A percentile compares a stretch with the other conserved stretches of the same genome.
phyloP scores from a whole-genome alignment of 1,139 yeast genomes.

The Saccharomyces hybrid region DNA sequence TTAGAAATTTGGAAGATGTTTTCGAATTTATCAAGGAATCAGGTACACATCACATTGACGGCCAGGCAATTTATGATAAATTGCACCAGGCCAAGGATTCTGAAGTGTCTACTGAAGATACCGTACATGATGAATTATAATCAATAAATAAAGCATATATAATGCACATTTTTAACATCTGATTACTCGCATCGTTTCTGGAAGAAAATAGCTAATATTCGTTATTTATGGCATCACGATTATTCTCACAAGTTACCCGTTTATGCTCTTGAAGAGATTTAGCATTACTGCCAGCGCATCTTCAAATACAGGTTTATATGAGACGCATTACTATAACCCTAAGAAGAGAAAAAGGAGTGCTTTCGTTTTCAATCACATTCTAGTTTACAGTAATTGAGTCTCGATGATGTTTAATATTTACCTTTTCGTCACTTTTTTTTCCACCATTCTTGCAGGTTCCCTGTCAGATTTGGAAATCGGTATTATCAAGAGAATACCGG shows the following conservation, averaged over 20 bases:
- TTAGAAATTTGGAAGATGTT: slow-evolving; percentile 67
- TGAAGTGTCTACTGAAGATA: neutral
- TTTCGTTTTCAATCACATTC: neutral
- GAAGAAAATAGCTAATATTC: neutral
- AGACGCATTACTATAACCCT: neutral
- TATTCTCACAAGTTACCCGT: neutral
- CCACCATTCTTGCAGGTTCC: slow-evolving; percentile 16
- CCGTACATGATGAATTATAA: neutral
- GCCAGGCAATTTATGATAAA: slow-evolving; percentile 34
- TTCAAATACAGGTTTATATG: neutral
- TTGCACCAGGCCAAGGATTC: neutral
- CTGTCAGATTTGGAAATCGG: slow-evolving; percentile 32
- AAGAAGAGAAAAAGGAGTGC: neutral
- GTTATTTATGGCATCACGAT: neutral
- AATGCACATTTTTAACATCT: neutral
- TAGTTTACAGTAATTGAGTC: neutral
- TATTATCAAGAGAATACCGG: slow-evolving; percentile 41
- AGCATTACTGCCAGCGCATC: neutral
- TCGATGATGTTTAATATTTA: slow-evolving; percentile 4
- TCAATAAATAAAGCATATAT: neutral
- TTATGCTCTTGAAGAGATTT: neutral
- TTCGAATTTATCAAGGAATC: slow-evolving; percentile 58
- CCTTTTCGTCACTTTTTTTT: slow-evolving; percentile 6
- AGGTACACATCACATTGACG: slow-evolving; percentile 56
- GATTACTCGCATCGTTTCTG: neutral